These are phyloP conservation scores for Piper betle DNA, from an alignment of 164 flowering plant species.

Conservation along the genomic window DNA sequence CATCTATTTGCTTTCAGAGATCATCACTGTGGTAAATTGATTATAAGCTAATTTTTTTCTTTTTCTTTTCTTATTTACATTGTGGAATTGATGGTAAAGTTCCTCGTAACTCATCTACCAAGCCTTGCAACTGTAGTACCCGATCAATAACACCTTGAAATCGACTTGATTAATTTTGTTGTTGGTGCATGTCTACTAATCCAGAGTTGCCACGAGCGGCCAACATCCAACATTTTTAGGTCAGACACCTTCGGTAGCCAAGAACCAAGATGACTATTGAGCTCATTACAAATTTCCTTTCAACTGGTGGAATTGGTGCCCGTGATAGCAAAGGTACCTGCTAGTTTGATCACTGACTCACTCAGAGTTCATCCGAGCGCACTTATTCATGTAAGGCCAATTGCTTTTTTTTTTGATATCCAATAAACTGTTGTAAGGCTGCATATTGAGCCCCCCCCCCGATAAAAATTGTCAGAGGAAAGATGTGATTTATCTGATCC, in stretches of 20 bases:
- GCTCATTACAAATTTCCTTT: no score
- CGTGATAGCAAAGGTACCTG: background rate
- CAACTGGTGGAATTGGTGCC: background rate
- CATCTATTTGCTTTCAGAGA: constrained; percentile 19
- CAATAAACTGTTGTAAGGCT: no score
- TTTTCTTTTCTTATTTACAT: background rate
- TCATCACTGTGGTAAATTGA: constrained; percentile 60
- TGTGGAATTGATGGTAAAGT: background rate
- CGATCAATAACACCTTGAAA: background rate
- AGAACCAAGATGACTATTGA: no score
- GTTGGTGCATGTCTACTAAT: background rate
- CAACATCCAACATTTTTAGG: background rate
- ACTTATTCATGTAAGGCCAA: background rate
- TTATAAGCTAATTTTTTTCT: background rate
- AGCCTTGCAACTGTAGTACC: background rate
- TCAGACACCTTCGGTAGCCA: background rate
- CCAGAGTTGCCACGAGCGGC: background rate
- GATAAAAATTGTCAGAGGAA: no score
- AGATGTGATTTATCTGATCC: no score
- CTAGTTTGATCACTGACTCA: background rate
- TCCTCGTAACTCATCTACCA: background rate
- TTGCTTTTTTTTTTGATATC: background rate
- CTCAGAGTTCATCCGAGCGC: background rate
- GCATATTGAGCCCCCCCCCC: no score
- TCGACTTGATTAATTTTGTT: background rate